Base-by-base conservation (phyloP, 1,284 basidiomycete species). In the Boletellus deceptivus region DNA sequence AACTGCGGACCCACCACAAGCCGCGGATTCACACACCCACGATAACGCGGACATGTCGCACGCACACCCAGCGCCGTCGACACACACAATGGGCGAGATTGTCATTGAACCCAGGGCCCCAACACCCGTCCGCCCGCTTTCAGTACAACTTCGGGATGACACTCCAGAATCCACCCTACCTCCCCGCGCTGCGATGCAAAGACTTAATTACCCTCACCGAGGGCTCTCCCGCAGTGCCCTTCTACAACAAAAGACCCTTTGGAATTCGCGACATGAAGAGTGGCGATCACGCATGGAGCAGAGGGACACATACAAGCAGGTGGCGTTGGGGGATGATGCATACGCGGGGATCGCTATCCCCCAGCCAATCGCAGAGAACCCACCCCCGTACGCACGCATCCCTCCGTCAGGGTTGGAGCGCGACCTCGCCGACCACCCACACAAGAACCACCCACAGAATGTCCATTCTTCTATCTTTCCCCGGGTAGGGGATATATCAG, bases 191-290 rank as follows among this genome's bases (percentile, higher is more conserved):
- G 16, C 55, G 18, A 17, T 36, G 0, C 63, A 59, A 43, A 60
- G 63, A 43, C 59, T 61, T 29, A 53, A 54, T 27, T 62, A 67
- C 49, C 52, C 64, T 6, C 70, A 85, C 50, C 82, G 78, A 56
- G 83, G 83, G 2, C 73, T 80, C 51, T 86, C 84, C 11, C 75
- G 77, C 17, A 77, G 77, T 54, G 77, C 80, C 1, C 72, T 86
- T 35, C 64, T 72, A 8, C 75, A 83, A 57, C 64, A 76, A 52
- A 86, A 84, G 59, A 77, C 70, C 62, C 76, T 86, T 57, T 86
- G 84, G 84, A 68, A 71, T 29, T 58, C 68, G 6, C 74, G 82
- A 13, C 73, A 76, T 49, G 76, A 75, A 44, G 71, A 75, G 38
- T 69, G 72, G 59, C 57, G 70, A 43, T 61, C 63, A 33, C 43